Evolutionary conservation across 495 filamentous ascomycete species (phyloP), one percentile per base, ranked within the genome.

Genomic region (Penicillium simplicissimum): DNA sequence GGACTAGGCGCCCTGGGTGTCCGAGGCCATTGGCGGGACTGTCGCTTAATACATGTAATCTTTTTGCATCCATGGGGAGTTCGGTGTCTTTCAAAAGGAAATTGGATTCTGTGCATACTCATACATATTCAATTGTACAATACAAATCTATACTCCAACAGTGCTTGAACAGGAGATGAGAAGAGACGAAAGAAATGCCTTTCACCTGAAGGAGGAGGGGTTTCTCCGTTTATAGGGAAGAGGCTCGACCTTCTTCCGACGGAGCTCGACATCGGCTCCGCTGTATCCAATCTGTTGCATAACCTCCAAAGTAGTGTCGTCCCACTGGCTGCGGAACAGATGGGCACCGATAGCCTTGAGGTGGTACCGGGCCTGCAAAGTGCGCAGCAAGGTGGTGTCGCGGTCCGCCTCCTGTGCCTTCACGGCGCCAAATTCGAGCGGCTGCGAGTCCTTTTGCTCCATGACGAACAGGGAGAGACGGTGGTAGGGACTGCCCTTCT

Each of bases 401-500:
- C 92, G 73, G 53, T 76, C 70, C 14, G 69, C 70, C 58, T 76
- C 72, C 64, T 76, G 77, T 59, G 81, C 77, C 64, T 84, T 83
- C n/a, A 93, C 69, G 15, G 79, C 73, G 8, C 71, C 79, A 36
- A 84, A 74, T 67, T 96, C 87, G 43, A 97, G 64, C 1, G 74
- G 75, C 58, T 80, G 64, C 25, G 82, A 84, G 25, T 84, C 75
- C 42, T 83, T 79, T 76, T 99, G 95, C 76, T 93, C 82, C 35
- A 98, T 79, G 51, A 98, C 79, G 74, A 97, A 90, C 52, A 98
- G 70, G 33, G 85, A 84, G 37, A 96, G 81, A 53, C 95, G 89
- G 77, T 97, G 96, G 73, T 97, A 98, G 2, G 92, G 92, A 15
- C 86, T 82, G 51, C 95, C 95, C 79, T 92, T 96, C 70, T 97